phyloP scores from a whole-genome alignment of 768 basidiomycete genomes.

The Cubamyces sp. region DNA sequence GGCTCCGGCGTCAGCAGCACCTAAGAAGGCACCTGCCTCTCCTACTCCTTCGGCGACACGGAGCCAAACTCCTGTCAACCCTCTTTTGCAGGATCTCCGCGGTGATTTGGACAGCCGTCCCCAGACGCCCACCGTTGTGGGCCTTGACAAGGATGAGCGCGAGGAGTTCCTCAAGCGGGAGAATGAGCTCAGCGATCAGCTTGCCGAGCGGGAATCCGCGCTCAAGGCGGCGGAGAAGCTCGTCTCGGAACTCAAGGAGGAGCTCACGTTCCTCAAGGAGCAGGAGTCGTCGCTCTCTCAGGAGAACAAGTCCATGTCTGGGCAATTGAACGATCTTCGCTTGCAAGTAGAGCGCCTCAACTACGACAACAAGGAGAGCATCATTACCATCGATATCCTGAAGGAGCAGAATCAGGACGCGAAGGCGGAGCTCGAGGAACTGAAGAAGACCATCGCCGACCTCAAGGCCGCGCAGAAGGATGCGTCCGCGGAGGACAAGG shows the following conservation, averaged over 20 bases:
- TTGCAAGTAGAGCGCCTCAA: conserved; percentile 90
- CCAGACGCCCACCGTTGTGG: conserved; percentile 87
- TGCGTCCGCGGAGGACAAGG: conserved; percentile 91
- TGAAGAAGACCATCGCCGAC: conserved; percentile 78
- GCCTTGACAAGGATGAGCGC: conserved; percentile 93
- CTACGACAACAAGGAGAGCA: conserved; percentile 94
- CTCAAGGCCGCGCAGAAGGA: conserved; percentile 83
- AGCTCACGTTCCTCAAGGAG: conserved; percentile 88
- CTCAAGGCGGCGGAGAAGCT: conserved; percentile 82
- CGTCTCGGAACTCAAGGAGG: conserved; percentile 86
- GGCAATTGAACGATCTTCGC: conserved; percentile 90
- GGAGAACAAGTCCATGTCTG: conserved; percentile 95
- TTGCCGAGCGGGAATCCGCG: conserved; percentile 90
- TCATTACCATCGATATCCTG: conserved; percentile 91
- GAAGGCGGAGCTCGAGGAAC: conserved; percentile 85
- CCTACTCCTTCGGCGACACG: conserved; percentile 68
- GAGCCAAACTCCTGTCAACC: conserved; percentile 77
- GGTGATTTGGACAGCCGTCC: conserved; percentile 82
- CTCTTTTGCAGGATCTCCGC: conserved; percentile 70
- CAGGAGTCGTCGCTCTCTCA: conserved; percentile 82
- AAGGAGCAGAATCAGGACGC: conserved; percentile 93
- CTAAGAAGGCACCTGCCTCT: conserved; percentile 55
- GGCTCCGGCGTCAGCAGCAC: conserved; percentile 42
- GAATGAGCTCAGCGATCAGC: conserved; percentile 92
- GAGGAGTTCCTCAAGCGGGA: conserved; percentile 96